Percentiles rank a stretch among this genome's conserved stretches.
Conservation (phyloP, 2,329 filamentous ascomycete species). For the Scopulariopsis brevicaulis region DNA sequence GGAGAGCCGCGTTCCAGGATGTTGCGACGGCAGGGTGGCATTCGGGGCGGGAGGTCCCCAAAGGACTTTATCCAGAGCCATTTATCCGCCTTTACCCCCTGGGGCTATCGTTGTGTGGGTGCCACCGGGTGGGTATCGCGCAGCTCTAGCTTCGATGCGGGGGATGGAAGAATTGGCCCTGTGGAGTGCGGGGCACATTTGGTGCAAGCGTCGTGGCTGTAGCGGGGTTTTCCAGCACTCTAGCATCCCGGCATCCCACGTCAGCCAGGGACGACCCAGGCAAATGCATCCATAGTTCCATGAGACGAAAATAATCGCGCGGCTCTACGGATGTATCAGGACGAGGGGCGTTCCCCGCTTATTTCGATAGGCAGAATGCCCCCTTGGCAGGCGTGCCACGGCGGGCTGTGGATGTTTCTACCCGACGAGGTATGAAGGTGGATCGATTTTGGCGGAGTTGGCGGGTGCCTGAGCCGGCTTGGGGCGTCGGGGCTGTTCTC, state of each 20-base stretch:
- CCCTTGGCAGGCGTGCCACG: neutral
- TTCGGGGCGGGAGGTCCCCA: neutral
- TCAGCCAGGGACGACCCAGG: neutral
- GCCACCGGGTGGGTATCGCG: neutral
- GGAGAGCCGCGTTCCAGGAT: neutral
- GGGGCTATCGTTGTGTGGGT: neutral
- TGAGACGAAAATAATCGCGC: neutral
- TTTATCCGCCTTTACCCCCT: constrained; percentile 5
- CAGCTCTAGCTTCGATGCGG: neutral
- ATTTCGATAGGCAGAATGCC: neutral
- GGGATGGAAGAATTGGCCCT: neutral
- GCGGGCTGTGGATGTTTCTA: neutral
- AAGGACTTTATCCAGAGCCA: constrained; percentile 2
- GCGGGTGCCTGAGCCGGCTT: neutral
- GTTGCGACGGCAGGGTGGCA: neutral
- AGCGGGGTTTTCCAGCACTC: neutral
- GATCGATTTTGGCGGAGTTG: neutral
- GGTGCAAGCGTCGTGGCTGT: too few species aligned
- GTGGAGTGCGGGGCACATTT: neutral
- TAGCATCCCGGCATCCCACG: neutral
- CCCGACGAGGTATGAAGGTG: neutral
- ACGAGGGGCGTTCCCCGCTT: neutral
- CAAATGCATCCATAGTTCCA: neutral
- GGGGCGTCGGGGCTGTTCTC: neutral
- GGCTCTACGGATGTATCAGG: neutral